Conservation (phyloP, 2,329 filamentous ascomycete species). For the Dryadomyces quercivorus region DNA sequence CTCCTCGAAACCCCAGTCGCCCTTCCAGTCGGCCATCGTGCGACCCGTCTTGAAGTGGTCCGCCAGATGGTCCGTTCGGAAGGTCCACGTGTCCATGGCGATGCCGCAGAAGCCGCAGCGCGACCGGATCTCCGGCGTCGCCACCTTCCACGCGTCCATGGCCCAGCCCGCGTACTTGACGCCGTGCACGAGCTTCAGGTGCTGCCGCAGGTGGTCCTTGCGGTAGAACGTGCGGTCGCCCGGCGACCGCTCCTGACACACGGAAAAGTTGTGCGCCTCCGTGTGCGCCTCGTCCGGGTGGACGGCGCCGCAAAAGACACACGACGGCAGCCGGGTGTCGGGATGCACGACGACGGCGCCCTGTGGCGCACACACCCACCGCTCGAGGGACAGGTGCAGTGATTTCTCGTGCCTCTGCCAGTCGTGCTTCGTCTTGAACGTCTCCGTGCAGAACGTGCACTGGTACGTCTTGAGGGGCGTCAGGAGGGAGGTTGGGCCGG, state of each 20-base stretch:
- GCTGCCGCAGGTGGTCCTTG: constrained; percentile 56
- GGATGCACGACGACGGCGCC: constrained; percentile 44
- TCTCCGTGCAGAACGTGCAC: constrained; percentile 58
- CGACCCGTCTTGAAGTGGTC: constrained; percentile 56
- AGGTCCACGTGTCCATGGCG: constrained; percentile 48
- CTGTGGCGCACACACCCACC: constrained; percentile 52
- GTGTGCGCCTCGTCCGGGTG: constrained; percentile 44
- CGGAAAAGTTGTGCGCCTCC: constrained; percentile 46
- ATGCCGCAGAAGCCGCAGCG: constrained; percentile 55
- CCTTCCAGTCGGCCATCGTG: constrained; percentile 58
- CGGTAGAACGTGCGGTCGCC: constrained; percentile 54
- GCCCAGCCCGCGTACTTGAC: constrained; percentile 51
- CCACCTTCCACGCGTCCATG: constrained; percentile 51
- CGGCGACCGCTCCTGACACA: constrained; percentile 53
- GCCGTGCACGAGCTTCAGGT: constrained; percentile 49
- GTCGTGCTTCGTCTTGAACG: constrained; percentile 55
- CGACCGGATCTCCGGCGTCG: constrained; percentile 48
- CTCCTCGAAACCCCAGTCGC: constrained; percentile 55
- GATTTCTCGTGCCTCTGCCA: constrained; percentile 63
- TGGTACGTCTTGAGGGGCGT: constrained; percentile 46
- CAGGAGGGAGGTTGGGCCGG: constrained; percentile 16
- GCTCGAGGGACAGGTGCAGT: constrained; percentile 50
- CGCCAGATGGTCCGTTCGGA: constrained; percentile 50
- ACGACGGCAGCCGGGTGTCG: constrained; percentile 43
- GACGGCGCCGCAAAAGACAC: constrained; percentile 46